These are phyloP conservation scores for Calonectria hawksworthii DNA, from an alignment of 2,329 filamentous ascomycete species.

Conservation along the genomic window DNA sequence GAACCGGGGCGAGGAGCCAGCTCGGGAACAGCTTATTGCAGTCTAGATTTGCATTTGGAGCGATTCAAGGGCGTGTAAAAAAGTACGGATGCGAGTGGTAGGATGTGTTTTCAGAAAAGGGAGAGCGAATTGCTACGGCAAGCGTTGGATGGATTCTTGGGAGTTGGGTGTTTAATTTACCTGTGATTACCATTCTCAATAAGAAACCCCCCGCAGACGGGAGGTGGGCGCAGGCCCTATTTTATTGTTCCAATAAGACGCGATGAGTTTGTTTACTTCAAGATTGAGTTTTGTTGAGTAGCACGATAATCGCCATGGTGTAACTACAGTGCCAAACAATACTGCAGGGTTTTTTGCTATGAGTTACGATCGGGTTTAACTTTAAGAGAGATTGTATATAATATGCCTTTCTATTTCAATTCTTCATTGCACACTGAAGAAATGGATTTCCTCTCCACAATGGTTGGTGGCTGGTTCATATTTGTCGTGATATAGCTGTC, in stretches of 20 bases:
- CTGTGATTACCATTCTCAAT: constrained; percentile 30
- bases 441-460: not conserved
- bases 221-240: constrained; percentile 41
- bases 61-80: constrained; percentile 17
- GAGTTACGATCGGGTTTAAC: not conserved
- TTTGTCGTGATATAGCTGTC: constrained; percentile 28
- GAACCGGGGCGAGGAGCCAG: constrained; percentile 32
- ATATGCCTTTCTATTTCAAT: not conserved
- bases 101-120: constrained; percentile 37
- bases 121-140: constrained; percentile 31
- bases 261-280: constrained; percentile 25
- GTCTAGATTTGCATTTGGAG: constrained; percentile 30
- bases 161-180: constrained; percentile 37
- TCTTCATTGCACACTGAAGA: not conserved
- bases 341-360: not conserved
- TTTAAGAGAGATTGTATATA: not conserved
- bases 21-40: constrained; percentile 41
- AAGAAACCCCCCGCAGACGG: constrained; percentile 36
- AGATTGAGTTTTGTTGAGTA: constrained; percentile 1
- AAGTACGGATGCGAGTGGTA: constrained; percentile 32
- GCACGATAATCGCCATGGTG: not conserved
- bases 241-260: constrained; percentile 28
- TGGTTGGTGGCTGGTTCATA: not conserved
- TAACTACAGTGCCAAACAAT: not conserved
- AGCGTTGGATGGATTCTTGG: constrained; percentile 31